Evolutionary conservation across 257 asterid species (phyloP), one percentile per base, ranked within the genome.

Genomic region (Fraxinus cuspidata): DNA sequence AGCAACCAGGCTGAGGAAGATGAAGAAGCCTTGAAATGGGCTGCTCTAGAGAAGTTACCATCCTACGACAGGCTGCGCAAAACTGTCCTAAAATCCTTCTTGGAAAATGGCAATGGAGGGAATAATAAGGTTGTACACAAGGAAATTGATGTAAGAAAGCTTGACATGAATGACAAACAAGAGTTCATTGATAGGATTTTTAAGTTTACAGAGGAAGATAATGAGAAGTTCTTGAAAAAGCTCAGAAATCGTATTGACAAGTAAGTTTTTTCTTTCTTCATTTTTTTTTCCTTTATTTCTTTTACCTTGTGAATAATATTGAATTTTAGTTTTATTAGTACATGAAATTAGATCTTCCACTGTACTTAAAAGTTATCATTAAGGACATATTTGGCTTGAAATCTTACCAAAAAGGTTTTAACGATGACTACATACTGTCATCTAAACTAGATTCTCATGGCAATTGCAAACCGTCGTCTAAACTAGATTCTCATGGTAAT

Each of bases 1-100:
- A 89, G 93, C 81, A 78, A 32, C 9, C 85, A 85, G 1, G 94
- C 85, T 0, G 92, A 82, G 71, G 97, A 90, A 8, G 99, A 94
- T 32, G 99, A 94, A 53, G 99, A 92, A 64, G 96, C 97, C 15
- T 82, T 94, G 28, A 72, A 87, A 68, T 94, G 99, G 99, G 99
- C 99, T 2, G 97, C 97, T 19, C 71, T 94, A 6, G 97, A 94
- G 78, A 94, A 88, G 82, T 81, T 94, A 0, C 97, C 98, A 0
- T 92, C 97, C 2, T 92, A 91, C 58, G 94, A 94, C 29, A 76
- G 98, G 32, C 72, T 94, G 84, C 83, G 97, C 49, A 91, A 83
- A 66, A 90, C 96, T 0, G 89, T 94, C 0, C 78, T 94, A 8
- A 89, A 85, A 74, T 81, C 88, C 0, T 81, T 72, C 56, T 72